These are phyloP conservation scores for Linum usitatissimum DNA, from an alignment of 345 rosid species.

Conservation along the genomic window DNA sequence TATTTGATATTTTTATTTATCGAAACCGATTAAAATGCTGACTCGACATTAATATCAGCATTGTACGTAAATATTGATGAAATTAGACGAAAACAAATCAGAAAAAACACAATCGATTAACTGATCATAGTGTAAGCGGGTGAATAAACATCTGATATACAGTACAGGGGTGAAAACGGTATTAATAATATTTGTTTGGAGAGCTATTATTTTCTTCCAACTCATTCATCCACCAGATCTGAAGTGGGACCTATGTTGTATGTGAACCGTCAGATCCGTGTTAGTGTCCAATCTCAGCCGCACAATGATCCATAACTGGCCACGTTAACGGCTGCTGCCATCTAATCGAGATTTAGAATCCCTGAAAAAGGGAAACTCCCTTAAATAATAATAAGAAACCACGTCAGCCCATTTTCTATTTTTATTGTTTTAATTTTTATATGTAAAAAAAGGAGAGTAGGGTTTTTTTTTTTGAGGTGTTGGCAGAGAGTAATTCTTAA, in stretches of 20 bases:
- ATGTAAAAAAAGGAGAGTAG: conserved; percentile 13
- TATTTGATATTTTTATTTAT: too few species aligned
- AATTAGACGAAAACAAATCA: too few species aligned
- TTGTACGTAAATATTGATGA: too few species aligned
- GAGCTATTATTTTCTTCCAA: background rate
- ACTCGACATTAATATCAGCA: too few species aligned
- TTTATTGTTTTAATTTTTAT: too few species aligned
- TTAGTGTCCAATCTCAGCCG: conserved; percentile 32
- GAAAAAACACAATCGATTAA: too few species aligned
- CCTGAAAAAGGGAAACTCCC: background rate
- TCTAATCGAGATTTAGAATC: background rate
- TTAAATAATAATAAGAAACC: too few species aligned
- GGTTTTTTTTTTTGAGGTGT: conserved; percentile 8
- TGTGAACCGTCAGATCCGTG: conserved; percentile 45
- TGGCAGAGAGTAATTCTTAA: background rate
- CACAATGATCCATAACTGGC: conserved; percentile 11
- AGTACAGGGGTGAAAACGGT: too few species aligned
- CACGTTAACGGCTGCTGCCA: background rate
- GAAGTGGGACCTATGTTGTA: conserved; percentile 20
- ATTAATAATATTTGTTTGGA: too few species aligned
- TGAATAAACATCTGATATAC: too few species aligned
- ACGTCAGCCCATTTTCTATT: background rate
- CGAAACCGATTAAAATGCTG: too few species aligned
- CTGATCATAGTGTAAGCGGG: too few species aligned
- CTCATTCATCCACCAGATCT: conserved; percentile 22